Evolutionary conservation across 208 protist genomes (phyloP), one percentile per base, ranked within the genome.

Genomic region (Trypanosoma boissoni): DNA sequence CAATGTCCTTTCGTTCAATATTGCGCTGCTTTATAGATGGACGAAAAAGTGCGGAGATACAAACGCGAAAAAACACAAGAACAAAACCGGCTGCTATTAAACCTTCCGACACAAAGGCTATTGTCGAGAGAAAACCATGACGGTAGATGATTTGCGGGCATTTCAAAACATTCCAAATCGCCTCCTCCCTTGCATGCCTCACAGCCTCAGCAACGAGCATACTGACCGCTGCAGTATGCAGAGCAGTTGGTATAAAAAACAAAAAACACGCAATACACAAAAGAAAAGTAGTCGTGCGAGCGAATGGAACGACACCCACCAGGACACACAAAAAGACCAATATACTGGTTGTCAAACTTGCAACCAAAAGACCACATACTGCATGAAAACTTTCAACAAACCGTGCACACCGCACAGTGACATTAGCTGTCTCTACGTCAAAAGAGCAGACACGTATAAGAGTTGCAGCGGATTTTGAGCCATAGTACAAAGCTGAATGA

Each of bases 371-470:
- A 27, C 76, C 75, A 58, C 73, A 81, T 42, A 82, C 70, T 7
- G 61, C 49, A 55, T 82, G 72, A 58, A 77, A 84, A 2, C 55
- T 57, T 57, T 83, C 76, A 18, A 78, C 75, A 48, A 90, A 86
- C 16, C 70, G 67, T 27, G 78, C 83, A 42, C 76, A 86, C 29
- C 46, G n/a, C 10, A 56, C 58, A 31, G 10, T 46, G 60, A 61
- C 53, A 57, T 67, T 3, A 58, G 64, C 59, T 78, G 60, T 9
- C 58, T 39, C 51, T 9, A 49, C 48, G 3, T 53, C 67, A 8
- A 72, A 70, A 58, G 74, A 37, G 63, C 78, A 86, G 29, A 82
- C 27, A 52, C 78, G 67, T 27, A 29, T n/a, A 31, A n/a, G 0
- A 20, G 9, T 42, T 64, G 39, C 18, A 64, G 39, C 12, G 9